Conservation (phyloP, 176 grass and related monocot species). For the Avena sativa region DNA sequence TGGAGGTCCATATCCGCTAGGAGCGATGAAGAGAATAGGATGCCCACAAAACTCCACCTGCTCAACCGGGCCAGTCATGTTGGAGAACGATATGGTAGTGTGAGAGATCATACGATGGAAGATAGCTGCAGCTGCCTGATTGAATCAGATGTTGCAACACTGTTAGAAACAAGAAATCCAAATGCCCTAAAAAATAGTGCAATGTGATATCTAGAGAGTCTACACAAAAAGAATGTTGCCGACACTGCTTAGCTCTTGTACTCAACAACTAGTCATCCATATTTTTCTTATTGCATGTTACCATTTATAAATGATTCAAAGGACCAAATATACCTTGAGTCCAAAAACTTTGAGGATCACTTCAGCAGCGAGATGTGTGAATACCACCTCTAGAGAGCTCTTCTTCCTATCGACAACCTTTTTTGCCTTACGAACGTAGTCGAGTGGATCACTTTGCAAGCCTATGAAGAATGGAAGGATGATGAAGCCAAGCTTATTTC, state of each 20-base stretch:
- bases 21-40: too few species aligned
- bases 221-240: too few species aligned
- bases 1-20: constrained; percentile 56
- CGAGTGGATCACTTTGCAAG: constrained; percentile 57
- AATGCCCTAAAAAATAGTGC: too few species aligned
- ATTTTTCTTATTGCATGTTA: neutral
- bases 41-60: too few species aligned
- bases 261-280: too few species aligned
- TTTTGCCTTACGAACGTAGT: constrained; percentile 75
- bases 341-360: constrained; percentile 68
- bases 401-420: constrained; percentile 71
- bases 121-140: too few species aligned
- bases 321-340: constrained; percentile 42
- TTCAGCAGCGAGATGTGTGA: constrained; percentile 61
- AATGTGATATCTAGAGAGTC: too few species aligned
- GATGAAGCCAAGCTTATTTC: constrained; percentile 71
- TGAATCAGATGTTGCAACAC: constrained; percentile 28
- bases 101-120: too few species aligned
- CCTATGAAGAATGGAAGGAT: constrained; percentile 60
- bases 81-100: too few species aligned
- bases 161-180: constrained; percentile 17
- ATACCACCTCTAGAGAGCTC: constrained; percentile 70
- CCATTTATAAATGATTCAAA: neutral
- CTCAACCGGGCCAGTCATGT: too few species aligned
- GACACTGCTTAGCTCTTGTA: too few species aligned